These are phyloP conservation scores for Xylariomycetidae sp. DNA, from an alignment of 2,329 filamentous ascomycete genomes.

Conservation along the genomic window DNA sequence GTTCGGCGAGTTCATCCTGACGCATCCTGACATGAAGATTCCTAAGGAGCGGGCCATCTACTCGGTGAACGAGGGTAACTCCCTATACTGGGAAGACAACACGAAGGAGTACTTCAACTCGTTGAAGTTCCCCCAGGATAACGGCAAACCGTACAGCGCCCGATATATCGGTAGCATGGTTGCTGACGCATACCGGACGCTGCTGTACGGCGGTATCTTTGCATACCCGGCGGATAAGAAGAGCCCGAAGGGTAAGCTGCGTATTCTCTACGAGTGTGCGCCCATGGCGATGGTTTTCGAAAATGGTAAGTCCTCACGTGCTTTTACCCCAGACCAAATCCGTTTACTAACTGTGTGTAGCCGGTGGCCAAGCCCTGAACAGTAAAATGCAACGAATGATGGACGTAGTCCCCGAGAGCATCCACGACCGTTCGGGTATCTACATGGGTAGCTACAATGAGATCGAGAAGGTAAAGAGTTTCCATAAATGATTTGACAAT, in stretches of 20 bases:
- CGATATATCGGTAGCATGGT: conserved; percentile 99
- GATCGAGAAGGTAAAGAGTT: conserved; percentile 88
- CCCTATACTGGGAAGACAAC: conserved; percentile 87
- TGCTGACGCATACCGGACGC: conserved; percentile 91
- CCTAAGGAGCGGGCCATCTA: conserved; percentile 82
- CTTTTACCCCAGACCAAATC: background rate
- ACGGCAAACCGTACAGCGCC: conserved; percentile 86
- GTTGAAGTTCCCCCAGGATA: conserved; percentile 72
- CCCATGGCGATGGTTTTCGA: conserved; percentile 99
- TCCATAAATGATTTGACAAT: too few species aligned
- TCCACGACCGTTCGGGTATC: conserved; percentile 93
- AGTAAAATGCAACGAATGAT: conserved; percentile 90
- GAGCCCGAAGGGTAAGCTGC: conserved; percentile 95
- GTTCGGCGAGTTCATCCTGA: conserved; percentile 97
- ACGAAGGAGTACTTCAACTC: conserved; percentile 86
- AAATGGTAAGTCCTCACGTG: conserved; percentile 63
- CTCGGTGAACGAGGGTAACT: conserved; percentile 98
- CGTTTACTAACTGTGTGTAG: conserved; percentile 41
- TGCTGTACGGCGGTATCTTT: conserved; percentile 95
- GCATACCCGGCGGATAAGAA: conserved; percentile 98
- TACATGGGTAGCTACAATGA: conserved; percentile 95
- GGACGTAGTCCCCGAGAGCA: conserved; percentile 81
- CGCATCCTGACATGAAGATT: conserved; percentile 89
- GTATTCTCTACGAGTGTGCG: conserved; percentile 96
- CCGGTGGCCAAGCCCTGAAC: conserved; percentile 88